A percentile compares a stretch with the other conserved stretches of the same genome.
Evolutionary conservation across 148 eudicot genomes (phyloP).

Genomic region (Rheum nobile): DNA sequence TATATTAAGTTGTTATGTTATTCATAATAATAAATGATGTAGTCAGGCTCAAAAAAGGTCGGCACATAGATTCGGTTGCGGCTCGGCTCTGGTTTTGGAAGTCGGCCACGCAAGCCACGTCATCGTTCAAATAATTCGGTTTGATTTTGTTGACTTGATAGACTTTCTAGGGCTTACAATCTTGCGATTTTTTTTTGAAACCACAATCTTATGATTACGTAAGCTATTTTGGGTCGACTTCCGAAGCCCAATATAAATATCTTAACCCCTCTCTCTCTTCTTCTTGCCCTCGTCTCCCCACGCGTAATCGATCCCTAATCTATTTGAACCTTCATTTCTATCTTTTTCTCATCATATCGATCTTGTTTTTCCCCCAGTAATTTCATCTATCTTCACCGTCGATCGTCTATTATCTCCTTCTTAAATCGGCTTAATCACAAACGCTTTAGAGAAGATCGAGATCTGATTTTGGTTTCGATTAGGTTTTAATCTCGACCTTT

Average conservation of each 20-base stretch:
- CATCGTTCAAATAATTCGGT: neutral
- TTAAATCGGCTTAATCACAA: neutral
- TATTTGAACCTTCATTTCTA: too few species aligned
- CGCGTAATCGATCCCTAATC: neutral
- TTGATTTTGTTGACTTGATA: too few species aligned
- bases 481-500: neutral
- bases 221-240: neutral
- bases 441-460: neutral
- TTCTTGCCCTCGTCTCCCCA: neutral
- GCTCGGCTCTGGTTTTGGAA: neutral
- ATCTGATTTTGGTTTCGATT: neutral
- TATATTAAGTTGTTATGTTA: too few species aligned
- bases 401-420: neutral
- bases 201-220: neutral
- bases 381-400: neutral
- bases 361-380: neutral
- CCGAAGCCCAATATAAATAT: neutral
- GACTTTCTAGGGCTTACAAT: neutral
- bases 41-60: neutral
- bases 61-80: neutral
- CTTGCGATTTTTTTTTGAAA: too few species aligned
- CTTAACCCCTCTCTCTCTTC: neutral
- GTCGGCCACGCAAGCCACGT: constrained; percentile 1
- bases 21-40: too few species aligned
- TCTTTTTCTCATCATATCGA: neutral